phyloP scores from a whole-genome alignment of 495 filamentous ascomycete species.

The Penicillium coffeae region DNA sequence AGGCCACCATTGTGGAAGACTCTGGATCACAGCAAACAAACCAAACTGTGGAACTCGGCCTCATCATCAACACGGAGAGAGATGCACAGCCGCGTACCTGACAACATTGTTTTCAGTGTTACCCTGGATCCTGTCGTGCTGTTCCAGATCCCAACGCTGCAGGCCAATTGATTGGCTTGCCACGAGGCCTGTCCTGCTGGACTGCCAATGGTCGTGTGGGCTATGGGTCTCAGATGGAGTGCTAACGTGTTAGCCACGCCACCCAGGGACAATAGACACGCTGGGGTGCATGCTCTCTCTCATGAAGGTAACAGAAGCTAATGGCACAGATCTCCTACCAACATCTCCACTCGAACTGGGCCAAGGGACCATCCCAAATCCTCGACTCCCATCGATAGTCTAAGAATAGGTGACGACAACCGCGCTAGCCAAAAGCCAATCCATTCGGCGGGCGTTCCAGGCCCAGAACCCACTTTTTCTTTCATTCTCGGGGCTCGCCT shows the following conservation, averaged over 20 bases:
- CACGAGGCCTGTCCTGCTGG: constrained; percentile 2
- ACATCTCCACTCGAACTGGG: too few species aligned
- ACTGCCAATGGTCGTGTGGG: not conserved
- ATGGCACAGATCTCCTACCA: not conserved
- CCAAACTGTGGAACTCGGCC: too few species aligned
- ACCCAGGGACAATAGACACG: not conserved
- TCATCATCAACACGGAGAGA: not conserved
- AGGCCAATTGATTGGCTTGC: constrained; percentile 2
- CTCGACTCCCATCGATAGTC: not conserved
- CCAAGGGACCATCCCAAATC: not conserved
- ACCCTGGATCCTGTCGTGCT: constrained; percentile 1
- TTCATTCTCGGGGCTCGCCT: not conserved
- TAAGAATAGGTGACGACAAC: not conserved
- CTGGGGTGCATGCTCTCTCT: not conserved
- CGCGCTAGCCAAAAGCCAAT: not conserved
- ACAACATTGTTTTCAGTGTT: not conserved
- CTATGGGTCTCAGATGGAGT: constrained; percentile 7
- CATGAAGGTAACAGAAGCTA: too few species aligned
- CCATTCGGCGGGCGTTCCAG: not conserved
- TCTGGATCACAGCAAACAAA: not conserved
- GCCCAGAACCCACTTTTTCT: not conserved
- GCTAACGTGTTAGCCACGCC: constrained; percentile 2
- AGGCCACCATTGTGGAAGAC: too few species aligned
- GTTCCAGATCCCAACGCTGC: constrained; percentile 1
- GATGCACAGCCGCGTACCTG: not conserved